Evolutionary conservation across 208 protist species (phyloP), one percentile per base, ranked within the genome.

Genomic region (Trypanosoma theileri): DNA sequence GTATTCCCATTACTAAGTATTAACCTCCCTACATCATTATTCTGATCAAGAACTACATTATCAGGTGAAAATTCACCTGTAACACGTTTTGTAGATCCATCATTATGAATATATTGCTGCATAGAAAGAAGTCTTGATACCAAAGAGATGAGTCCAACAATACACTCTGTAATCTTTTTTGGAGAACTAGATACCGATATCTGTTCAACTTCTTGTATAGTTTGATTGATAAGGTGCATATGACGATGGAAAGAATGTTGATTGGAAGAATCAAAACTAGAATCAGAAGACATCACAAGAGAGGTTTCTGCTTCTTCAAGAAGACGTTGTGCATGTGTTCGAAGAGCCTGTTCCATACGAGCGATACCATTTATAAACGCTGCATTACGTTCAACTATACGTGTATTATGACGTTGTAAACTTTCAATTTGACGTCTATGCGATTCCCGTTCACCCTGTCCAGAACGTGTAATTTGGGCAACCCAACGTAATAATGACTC

Each of bases 401-500:
- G 77, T 55, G 85, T 80, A 69, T 88, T 82, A 72, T 92, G 82
- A 12, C 79, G 67, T 73, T 95, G 82, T 56, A 95, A 59, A 57
- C 75, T 85, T 53, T 84, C 73, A 31, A 91, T 19, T 73, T 95
- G 89, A 41, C 79, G 82, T 60, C 86, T 60, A 59, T 85, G 79
- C 46, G 77, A 62, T 17, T 79, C 55, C 4, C 84, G 77, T 65
- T 92, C 86, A 35, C 64, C 73, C 59, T 84, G 77, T 21, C 73
- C 58, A 35, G 74, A 80, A 13, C 76, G 67, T 3, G 87, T 82
- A 21, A 93, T 65, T 71, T 84, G 81, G 42, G 74, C 59, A 24
- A 79, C 77, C 84, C 83, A 89, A 58, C 77, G 73, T 40, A 83
- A 67, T 24, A 81, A 24, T 31, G 79, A 65, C 17, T 71, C 76